Conservation (phyloP, 2,329 filamentous ascomycete species). For the Colletotrichum sp. region DNA sequence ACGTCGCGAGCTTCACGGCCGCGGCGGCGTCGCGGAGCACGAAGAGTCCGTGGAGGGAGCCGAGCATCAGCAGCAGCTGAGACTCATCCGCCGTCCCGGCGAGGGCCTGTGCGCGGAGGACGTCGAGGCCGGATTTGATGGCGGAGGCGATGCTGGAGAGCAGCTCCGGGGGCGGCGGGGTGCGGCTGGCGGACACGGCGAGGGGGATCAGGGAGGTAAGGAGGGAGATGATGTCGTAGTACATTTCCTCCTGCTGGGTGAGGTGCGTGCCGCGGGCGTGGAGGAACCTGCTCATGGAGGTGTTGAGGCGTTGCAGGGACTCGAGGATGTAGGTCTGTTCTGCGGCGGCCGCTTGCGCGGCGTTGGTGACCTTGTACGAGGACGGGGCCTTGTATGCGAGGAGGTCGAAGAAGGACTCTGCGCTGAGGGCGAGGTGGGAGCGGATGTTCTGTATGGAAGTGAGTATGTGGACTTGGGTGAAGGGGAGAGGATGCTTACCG, state of each 20-base stretch:
- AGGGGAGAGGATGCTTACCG: conserved; percentile 41
- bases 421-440: conserved; percentile 51
- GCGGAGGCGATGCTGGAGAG: conserved; percentile 8
- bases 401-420: conserved; percentile 58
- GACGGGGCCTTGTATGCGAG: conserved; percentile 53
- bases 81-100: not conserved
- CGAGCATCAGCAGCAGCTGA: conserved; percentile 28
- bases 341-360: conserved; percentile 37
- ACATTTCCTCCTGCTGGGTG: conserved; percentile 47
- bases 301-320: conserved; percentile 44
- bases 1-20: conserved; percentile 34
- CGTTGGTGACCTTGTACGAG: conserved; percentile 53
- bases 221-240: conserved; percentile 48
- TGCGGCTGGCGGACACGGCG: not conserved
- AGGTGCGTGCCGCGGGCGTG: conserved; percentile 32
- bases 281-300: conserved; percentile 46
- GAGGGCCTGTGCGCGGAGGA: conserved; percentile 23
- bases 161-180: not conserved
- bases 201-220: conserved; percentile 42
- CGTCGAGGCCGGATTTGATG: conserved; percentile 30
- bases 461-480: not conserved
- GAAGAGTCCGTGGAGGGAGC: conserved; percentile 40
- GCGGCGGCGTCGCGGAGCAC: conserved; percentile 42
- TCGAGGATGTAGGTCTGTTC: conserved; percentile 52
- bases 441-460: conserved; percentile 47